Conservation (phyloP, 1,139 yeast genomes). For the Magnusiomyces ingens region DNA sequence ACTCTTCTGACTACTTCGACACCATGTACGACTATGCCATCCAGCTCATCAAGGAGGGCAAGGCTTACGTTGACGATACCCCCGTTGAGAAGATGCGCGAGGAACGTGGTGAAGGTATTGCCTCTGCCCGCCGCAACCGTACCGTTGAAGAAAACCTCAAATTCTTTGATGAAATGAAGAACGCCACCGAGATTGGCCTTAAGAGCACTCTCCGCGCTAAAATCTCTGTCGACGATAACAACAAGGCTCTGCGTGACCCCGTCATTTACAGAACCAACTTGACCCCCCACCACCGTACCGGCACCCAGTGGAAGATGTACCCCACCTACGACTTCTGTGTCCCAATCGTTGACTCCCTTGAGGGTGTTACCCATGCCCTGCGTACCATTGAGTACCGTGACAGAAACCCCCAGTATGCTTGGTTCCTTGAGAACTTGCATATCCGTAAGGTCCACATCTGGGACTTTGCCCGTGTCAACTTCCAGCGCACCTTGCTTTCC, state of each 20-base stretch:
- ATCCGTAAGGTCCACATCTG: conserved; percentile 91
- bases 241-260: conserved; percentile 95
- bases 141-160: conserved; percentile 66
- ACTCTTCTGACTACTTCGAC: conserved; percentile 94
- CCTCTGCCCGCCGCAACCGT: conserved; percentile 69
- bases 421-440: conserved; percentile 77
- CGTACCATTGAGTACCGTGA: conserved; percentile 98
- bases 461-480: conserved; percentile 97
- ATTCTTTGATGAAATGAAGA: conserved; percentile 84
- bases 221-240: conserved; percentile 79
- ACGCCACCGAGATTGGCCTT: conserved; percentile 85
- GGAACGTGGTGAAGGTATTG: conserved; percentile 92
- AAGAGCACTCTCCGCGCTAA: conserved; percentile 92
- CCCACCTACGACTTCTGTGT: conserved; percentile 98
- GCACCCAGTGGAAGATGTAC: conserved; percentile 84
- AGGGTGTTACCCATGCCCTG: conserved; percentile 95
- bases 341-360: conserved; percentile 88
- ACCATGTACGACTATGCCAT: conserved; percentile 83
- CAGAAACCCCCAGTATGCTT: conserved; percentile 94
- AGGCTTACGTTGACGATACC: conserved; percentile 93
- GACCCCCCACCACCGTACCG: conserved; percentile 97
- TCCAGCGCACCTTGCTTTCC: conserved; percentile 85
- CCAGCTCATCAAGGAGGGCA: conserved; percentile 67
- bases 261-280: conserved; percentile 93
- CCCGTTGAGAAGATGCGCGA: conserved; percentile 92